A percentile compares a stretch with the other conserved stretches of the same genome.
These are phyloP conservation scores for Arthromyces matolae DNA, from an alignment of 768 basidiomycete species.

Conservation along the genomic window DNA sequence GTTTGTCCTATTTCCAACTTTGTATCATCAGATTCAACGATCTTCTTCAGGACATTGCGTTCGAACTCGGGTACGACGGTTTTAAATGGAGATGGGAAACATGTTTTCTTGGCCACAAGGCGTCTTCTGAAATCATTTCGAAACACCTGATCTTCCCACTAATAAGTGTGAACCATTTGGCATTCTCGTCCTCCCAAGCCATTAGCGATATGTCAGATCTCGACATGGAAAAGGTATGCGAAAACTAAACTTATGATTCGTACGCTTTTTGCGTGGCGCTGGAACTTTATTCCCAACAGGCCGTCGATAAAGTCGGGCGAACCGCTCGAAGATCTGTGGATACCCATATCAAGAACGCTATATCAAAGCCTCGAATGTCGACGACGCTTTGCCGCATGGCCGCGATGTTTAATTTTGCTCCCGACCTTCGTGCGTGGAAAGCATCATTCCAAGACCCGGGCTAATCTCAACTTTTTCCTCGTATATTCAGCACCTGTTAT, in stretches of 20 bases:
- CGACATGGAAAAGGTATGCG: constrained; percentile 66
- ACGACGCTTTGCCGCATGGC: constrained; percentile 69
- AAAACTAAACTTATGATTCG: not conserved
- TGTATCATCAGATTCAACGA: constrained; percentile 6
- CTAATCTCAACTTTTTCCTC: constrained; percentile 11
- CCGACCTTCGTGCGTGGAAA: constrained; percentile 57
- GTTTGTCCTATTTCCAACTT: constrained; percentile 15
- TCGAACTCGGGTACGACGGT: constrained; percentile 52
- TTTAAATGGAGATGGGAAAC: constrained; percentile 85
- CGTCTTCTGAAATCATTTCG: constrained; percentile 70
- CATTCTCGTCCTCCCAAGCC: constrained; percentile 58
- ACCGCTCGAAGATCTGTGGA: constrained; percentile 65
- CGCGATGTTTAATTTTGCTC: constrained; percentile 63
- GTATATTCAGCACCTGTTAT: constrained; percentile 45
- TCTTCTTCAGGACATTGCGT: constrained; percentile 55
- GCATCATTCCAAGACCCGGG: constrained; percentile 3
- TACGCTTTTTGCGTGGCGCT: constrained; percentile 7
- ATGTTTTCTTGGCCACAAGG: constrained; percentile 56
- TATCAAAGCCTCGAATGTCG: constrained; percentile 65
- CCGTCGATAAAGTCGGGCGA: constrained; percentile 66
- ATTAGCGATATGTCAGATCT: constrained; percentile 50
- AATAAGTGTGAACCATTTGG: constrained; percentile 65
- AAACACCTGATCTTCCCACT: constrained; percentile 76
- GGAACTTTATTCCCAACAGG: constrained; percentile 33
- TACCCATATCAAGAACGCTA: constrained; percentile 67